Conservation (phyloP, 2,329 filamentous ascomycete genomes). For the Cladophialophora chaetospira region DNA sequence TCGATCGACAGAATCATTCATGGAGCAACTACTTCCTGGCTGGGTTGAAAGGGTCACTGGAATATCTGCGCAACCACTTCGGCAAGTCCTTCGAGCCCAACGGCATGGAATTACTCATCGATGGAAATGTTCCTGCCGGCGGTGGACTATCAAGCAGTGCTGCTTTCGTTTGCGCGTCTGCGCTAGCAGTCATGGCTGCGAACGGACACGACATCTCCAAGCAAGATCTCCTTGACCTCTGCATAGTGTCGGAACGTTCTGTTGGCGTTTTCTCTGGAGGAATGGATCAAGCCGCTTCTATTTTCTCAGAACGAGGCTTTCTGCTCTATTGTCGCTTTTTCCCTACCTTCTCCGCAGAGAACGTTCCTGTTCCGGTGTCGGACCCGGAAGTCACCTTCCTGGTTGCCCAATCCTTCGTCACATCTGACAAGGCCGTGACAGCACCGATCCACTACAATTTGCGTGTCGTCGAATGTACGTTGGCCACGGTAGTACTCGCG, state of each 20-base stretch:
- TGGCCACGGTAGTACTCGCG: slow-evolving; percentile 72
- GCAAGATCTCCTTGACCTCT: slow-evolving; percentile 86
- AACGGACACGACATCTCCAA: slow-evolving; percentile 86
- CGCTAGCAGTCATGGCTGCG: slow-evolving; percentile 82
- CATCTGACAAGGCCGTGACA: slow-evolving; percentile 91
- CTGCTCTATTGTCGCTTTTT: slow-evolving; percentile 90
- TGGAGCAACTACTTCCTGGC: slow-evolving; percentile 99
- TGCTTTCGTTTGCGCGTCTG: slow-evolving; percentile 87
- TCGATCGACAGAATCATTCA: slow-evolving; percentile 82
- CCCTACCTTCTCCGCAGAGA: slow-evolving; percentile 72
- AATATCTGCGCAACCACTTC: slow-evolving; percentile 70
- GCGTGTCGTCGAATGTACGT: slow-evolving; percentile 89
- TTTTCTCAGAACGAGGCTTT: slow-evolving; percentile 83
- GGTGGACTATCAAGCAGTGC: slow-evolving; percentile 92
- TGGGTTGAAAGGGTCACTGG: slow-evolving; percentile 78
- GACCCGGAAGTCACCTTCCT: slow-evolving; percentile 85
- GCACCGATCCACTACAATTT: slow-evolving; percentile 95
- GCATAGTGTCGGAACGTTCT: slow-evolving; percentile 89
- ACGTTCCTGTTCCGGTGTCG: slow-evolving; percentile 79
- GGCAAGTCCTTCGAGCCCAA: slow-evolving; percentile 65
- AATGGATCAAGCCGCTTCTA: slow-evolving; percentile 97
- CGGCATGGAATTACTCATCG: slow-evolving; percentile 84
- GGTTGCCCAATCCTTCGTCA: slow-evolving; percentile 91
- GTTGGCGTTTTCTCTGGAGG: slow-evolving; percentile 97
- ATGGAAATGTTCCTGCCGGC: slow-evolving; percentile 88